Conservation (phyloP, 441 rosid species). For the Cnidoscolus chayamansa region DNA sequence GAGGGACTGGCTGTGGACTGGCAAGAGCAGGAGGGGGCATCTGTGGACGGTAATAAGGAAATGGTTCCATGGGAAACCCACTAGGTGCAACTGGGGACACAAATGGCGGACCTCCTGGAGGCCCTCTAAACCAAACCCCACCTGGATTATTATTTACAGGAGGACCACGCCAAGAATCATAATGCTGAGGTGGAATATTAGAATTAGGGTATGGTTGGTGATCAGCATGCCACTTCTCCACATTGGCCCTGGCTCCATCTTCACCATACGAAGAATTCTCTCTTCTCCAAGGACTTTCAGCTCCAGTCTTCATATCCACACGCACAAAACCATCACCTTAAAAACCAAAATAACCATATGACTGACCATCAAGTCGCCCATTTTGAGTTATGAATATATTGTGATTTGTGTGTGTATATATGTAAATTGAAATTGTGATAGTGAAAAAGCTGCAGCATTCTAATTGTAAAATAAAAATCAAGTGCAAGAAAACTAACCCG, state of each 20-base stretch:
- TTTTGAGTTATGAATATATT: not conserved
- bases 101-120: conserved; percentile 71
- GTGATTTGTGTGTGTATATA: not conserved
- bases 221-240: conserved; percentile 71
- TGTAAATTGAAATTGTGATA: no score
- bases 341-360: conserved; percentile 13
- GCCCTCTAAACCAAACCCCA: conserved; percentile 88
- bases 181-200: conserved; percentile 58
- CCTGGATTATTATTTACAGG: conserved; percentile 79
- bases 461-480: not conserved
- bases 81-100: conserved; percentile 72
- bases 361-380: not conserved
- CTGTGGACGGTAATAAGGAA: conserved; percentile 81
- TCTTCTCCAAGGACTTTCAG: conserved; percentile 61
- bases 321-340: conserved; percentile 45
- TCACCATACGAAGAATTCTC: conserved; percentile 52
- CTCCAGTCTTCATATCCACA: conserved; percentile 38
- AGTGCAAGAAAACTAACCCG: conserved; percentile 40
- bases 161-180: conserved; percentile 75
- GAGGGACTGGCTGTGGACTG: conserved; percentile 53
- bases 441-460: not conserved
- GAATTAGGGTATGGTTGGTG: conserved; percentile 56
- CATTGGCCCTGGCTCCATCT: conserved; percentile 50
- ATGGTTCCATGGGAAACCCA: conserved; percentile 82
- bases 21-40: conserved; percentile 50